Evolutionary conservation across 2,329 filamentous ascomycete genomes (phyloP).

Genomic region (Colletotrichum sp.): DNA sequence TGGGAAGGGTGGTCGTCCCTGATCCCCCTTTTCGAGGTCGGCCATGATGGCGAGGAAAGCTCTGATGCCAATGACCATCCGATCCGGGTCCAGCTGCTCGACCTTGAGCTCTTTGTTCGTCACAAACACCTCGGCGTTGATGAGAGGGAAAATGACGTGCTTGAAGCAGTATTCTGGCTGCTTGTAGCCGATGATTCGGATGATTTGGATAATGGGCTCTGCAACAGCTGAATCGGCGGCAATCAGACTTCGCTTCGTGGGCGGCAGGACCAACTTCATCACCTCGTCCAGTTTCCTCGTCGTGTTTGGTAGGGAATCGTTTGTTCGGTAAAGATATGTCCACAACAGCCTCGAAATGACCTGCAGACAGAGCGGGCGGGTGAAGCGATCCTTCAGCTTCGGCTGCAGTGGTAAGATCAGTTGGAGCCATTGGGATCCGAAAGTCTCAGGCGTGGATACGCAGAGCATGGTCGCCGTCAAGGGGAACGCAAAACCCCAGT

Average conservation of each 20-base stretch:
- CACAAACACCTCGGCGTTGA: conserved; percentile 89
- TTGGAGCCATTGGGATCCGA: conserved; percentile 85
- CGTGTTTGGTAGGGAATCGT: conserved; percentile 71
- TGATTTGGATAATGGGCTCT: conserved; percentile 90
- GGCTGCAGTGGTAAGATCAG: conserved; percentile 78
- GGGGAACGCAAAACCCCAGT: conserved; percentile 90
- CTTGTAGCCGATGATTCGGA: conserved; percentile 92
- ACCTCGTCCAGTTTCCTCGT: conserved; percentile 89
- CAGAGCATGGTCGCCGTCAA: conserved; percentile 87
- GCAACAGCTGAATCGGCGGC: conserved; percentile 84
- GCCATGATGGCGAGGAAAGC: conserved; percentile 93
- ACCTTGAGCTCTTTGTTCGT: conserved; percentile 80
- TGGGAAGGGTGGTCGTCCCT: conserved; percentile 82
- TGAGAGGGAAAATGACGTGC: conserved; percentile 90
- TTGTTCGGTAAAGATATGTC: conserved; percentile 90
- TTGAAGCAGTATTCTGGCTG: conserved; percentile 93
- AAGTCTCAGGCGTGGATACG: conserved; percentile 83
- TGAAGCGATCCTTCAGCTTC: conserved; percentile 82
- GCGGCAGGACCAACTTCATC: conserved; percentile 81
- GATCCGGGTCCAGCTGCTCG: conserved; percentile 93
- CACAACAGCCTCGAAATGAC: conserved; percentile 90
- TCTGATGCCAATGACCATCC: conserved; percentile 95
- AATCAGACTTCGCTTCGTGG: conserved; percentile 79
- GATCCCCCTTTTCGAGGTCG: conserved; percentile 85
- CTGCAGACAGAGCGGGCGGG: conserved; percentile 81